Conservation (phyloP, 1,284 basidiomycete genomes). For the Violaceomyces palustris region DNA sequence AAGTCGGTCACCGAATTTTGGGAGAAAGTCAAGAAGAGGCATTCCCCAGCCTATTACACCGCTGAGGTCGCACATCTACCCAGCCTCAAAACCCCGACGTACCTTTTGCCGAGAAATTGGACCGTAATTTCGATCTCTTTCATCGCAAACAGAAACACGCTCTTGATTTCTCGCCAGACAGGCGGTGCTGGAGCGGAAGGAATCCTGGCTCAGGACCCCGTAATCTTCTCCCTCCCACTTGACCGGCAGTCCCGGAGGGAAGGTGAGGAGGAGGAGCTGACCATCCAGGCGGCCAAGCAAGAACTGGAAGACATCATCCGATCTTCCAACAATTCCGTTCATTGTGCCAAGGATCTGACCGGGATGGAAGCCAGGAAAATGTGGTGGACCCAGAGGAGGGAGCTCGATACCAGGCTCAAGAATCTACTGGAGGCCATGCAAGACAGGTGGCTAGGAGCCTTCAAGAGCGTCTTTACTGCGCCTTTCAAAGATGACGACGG, state of each 20-base stretch:
- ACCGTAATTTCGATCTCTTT: constrained; percentile 70
- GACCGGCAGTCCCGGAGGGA: constrained; percentile 68
- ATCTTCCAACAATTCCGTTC: constrained; percentile 70
- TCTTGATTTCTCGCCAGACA: constrained; percentile 74
- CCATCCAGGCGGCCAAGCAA: constrained; percentile 67
- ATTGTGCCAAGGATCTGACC: constrained; percentile 67
- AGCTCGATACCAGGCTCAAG: constrained; percentile 71
- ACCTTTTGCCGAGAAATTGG: constrained; percentile 70
- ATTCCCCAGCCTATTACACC: not conserved
- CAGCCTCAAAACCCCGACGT: not conserved
- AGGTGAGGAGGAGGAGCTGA: constrained; percentile 64
- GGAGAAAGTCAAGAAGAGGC: not conserved
- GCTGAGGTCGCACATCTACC: not conserved
- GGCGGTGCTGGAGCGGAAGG: constrained; percentile 25
- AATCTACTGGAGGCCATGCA: constrained; percentile 79
- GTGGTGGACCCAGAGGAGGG: constrained; percentile 80
- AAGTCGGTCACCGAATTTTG: too few species aligned
- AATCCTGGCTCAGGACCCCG: constrained; percentile 20
- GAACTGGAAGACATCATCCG: constrained; percentile 76
- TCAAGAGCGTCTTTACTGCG: constrained; percentile 61
- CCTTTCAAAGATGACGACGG: constrained; percentile 9
- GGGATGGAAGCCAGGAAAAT: constrained; percentile 61
- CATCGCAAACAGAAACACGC: constrained; percentile 64
- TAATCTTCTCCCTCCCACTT: constrained; percentile 74
- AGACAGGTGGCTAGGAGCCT: constrained; percentile 92